Evolutionary conservation across 2,329 filamentous ascomycete species (phyloP).

Genomic region (Bipolaris zeicola): DNA sequence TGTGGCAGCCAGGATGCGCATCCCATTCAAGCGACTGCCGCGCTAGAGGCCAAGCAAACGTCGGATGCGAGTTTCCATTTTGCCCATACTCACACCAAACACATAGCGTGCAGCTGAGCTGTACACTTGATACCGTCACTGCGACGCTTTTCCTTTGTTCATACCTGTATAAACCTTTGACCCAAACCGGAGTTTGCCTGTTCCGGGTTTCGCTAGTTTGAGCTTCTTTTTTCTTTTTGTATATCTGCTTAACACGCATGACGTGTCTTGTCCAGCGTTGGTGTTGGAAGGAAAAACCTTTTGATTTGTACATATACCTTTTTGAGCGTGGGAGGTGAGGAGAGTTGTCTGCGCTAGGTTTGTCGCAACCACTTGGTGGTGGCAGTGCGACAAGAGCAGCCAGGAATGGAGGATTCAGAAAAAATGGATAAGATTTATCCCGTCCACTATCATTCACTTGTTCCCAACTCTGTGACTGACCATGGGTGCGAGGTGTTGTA

Average conservation of each 20-base stretch:
- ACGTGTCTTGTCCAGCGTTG: slow-evolving; percentile 7
- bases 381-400: not conserved
- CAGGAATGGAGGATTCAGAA: not conserved
- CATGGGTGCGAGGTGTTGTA: not conserved
- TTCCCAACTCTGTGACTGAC: no score
- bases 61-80: not conserved
- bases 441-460: not conserved
- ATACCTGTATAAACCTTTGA: slow-evolving; percentile 1
- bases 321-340: not conserved
- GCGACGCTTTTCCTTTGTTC: slow-evolving; percentile 18
- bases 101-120: not conserved
- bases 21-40: not conserved
- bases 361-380: not conserved
- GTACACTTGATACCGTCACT: slow-evolving; percentile 7
- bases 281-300: slow-evolving; percentile 7
- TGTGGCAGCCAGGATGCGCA: not conserved
- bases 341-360: not conserved
- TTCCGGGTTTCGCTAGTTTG: not conserved
- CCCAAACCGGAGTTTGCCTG: not conserved
- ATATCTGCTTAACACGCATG: slow-evolving; percentile 4
- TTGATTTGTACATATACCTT: not conserved
- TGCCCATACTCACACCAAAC: not conserved
- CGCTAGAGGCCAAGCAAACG: not conserved
- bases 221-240: not conserved
- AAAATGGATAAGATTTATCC: not conserved